Evolutionary conservation across 2,329 filamentous ascomycete genomes (phyloP).

Genomic region (Monosporascus sp.): DNA sequence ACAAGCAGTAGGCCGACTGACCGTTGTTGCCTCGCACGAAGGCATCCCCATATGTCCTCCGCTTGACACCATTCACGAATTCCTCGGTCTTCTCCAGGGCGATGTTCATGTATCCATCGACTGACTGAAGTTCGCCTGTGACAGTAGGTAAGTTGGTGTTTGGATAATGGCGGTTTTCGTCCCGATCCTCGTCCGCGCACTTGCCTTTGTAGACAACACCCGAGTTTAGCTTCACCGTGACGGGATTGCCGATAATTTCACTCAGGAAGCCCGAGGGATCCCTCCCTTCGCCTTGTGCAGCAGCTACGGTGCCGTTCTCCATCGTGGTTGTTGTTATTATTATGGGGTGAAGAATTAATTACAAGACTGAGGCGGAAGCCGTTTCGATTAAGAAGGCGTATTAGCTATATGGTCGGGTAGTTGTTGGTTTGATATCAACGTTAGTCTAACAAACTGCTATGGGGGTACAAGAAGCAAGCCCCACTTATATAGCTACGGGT

Average conservation of each 20-base stretch:
- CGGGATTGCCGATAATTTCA: conserved; percentile 89
- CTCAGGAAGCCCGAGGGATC: conserved; percentile 91
- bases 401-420: not conserved
- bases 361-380: not conserved
- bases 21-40: conserved; percentile 97
- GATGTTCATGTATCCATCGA: conserved; percentile 99
- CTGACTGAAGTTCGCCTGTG: conserved; percentile 86
- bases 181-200: conserved; percentile 9
- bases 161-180: not conserved
- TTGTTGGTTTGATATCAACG: too few relatives aligned
- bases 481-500: too few relatives aligned
- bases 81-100: conserved; percentile 94
- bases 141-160: not conserved
- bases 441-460: too few relatives aligned
- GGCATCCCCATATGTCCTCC: conserved; percentile 84
- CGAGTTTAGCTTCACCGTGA: conserved; percentile 98
- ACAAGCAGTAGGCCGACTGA: conserved; percentile 32
- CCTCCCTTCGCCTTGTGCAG: conserved; percentile 63
- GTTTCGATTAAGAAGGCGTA: not conserved
- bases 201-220: conserved; percentile 94
- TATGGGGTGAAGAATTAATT: not conserved
- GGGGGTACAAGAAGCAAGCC: too few relatives aligned
- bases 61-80: conserved; percentile 77
- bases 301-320: conserved; percentile 63
- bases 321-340: conserved; percentile 37